Conservation (phyloP, 371 early-diverging fungal species). For the Caulochytrium protostelioides region DNA sequence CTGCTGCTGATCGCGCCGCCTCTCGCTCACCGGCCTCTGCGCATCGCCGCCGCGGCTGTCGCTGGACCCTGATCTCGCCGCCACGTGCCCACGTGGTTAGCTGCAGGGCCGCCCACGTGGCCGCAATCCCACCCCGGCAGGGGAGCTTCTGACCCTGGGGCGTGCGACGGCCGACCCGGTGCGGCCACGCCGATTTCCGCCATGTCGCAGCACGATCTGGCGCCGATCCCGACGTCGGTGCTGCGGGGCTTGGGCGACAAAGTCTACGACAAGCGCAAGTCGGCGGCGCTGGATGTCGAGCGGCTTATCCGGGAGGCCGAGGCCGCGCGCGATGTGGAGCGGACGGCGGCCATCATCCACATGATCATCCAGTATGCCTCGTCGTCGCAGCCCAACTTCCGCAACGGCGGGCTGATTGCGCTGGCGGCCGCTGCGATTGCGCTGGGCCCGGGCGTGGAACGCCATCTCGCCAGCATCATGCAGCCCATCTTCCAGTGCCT, state of each 20-base stretch:
- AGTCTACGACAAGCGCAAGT: conserved; percentile 70
- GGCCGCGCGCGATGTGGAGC: conserved; percentile 18
- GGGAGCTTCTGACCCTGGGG: too few relatives aligned
- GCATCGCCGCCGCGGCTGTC: too few relatives aligned
- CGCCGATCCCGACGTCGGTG: conserved; percentile 3
- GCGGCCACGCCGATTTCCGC: too few relatives aligned
- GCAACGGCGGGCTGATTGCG: conserved; percentile 79
- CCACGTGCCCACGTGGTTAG: too few relatives aligned
- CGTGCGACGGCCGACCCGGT: too few relatives aligned
- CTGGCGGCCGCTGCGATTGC: conserved; percentile 70
- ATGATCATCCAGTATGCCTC: conserved; percentile 60
- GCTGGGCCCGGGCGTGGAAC: conserved; percentile 42
- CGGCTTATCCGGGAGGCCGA: conserved; percentile 48
- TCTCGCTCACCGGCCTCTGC: too few relatives aligned
- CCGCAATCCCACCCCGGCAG: too few relatives aligned
- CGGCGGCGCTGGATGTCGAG: conserved; percentile 71
- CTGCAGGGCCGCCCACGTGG: too few relatives aligned
- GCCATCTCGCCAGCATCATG: conserved; percentile 48
- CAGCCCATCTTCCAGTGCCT: conserved; percentile 79
- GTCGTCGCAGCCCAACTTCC: conserved; percentile 48
- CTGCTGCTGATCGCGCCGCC: too few relatives aligned
- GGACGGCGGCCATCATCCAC: conserved; percentile 31
- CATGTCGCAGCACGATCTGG: not conserved
- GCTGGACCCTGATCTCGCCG: too few relatives aligned
- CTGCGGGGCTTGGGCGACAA: conserved; percentile 51